phyloP scores from a whole-genome alignment of 371 early-diverging fungal genomes.

The Mortierella sp. region DNA sequence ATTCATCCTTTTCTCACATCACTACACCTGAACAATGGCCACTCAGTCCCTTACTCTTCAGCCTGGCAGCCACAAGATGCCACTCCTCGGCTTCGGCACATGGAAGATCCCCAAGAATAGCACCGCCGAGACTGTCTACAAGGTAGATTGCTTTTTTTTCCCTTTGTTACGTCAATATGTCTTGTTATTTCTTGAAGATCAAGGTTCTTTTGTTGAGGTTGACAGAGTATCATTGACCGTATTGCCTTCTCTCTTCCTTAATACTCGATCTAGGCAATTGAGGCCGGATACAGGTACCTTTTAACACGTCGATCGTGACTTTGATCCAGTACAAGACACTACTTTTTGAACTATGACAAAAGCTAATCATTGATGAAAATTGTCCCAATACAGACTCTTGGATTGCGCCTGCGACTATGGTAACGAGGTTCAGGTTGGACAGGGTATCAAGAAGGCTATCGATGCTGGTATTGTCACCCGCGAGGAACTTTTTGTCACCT shows the following conservation, averaged over 20 bases:
- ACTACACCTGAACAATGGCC: constrained; percentile 22
- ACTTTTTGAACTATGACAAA: neutral
- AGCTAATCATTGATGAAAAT: neutral
- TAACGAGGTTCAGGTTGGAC: constrained; percentile 79
- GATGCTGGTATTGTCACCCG: constrained; percentile 72
- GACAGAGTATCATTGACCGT: neutral
- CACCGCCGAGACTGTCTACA: constrained; percentile 38
- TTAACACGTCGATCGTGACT: neutral
- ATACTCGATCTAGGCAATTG: constrained; percentile 25
- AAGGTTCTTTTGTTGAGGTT: no score
- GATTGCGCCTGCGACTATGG: constrained; percentile 62
- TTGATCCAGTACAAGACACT: no score
- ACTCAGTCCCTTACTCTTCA: constrained; percentile 42
- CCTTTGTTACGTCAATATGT: no score
- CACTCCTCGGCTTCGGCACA: constrained; percentile 48
- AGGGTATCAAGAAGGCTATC: constrained; percentile 64
- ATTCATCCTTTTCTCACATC: neutral
- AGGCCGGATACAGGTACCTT: constrained; percentile 52
- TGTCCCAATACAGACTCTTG: constrained; percentile 22
- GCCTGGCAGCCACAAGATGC: constrained; percentile 44
- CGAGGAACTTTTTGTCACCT: constrained; percentile 77
- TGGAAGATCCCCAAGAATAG: constrained; percentile 51
- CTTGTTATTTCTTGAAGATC: no score
- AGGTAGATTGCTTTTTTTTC: constrained; percentile 16
- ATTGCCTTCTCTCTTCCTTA: neutral